Conservation (phyloP, 2,329 filamentous ascomycete genomes). For the Epichloe sibirici region DNA sequence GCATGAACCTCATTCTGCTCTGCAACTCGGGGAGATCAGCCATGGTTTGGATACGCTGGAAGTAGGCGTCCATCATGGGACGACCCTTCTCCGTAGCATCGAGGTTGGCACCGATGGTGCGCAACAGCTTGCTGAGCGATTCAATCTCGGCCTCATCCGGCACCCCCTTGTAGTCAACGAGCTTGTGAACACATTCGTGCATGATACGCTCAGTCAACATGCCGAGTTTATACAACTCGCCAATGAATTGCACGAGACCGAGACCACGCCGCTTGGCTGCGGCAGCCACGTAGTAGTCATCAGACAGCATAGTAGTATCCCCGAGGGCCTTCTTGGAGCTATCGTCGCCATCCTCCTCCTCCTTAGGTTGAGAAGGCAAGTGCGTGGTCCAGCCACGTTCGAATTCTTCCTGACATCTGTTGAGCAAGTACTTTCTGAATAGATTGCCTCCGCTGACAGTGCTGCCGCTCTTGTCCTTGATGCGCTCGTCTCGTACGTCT, state of each 20-base stretch:
- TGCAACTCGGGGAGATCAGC: conserved; percentile 67
- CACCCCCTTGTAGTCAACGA: conserved; percentile 86
- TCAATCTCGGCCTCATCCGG: conserved; percentile 96
- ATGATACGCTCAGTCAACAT: conserved; percentile 99
- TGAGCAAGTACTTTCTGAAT: conserved; percentile 97
- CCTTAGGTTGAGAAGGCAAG: conserved; percentile 53
- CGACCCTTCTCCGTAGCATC: conserved; percentile 73
- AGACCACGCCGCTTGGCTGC: conserved; percentile 94
- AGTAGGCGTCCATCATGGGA: conserved; percentile 87
- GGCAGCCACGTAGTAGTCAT: conserved; percentile 90
- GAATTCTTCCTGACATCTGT: conserved; percentile 97
- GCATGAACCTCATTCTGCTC: conserved; percentile 90
- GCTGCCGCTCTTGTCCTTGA: conserved; percentile 79
- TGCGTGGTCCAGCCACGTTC: conserved; percentile 94
- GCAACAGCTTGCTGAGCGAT: conserved; percentile 83
- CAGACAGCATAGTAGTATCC: conserved; percentile 76
- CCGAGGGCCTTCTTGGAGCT: conserved; percentile 38
- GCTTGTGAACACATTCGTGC: conserved; percentile 96
- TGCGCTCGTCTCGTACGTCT: conserved; percentile 90
- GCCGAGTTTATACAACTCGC: conserved; percentile 94
- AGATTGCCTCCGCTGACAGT: conserved; percentile 85
- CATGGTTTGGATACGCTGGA: conserved; percentile 74
- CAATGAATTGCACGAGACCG: conserved; percentile 97
- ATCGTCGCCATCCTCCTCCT: conserved; percentile 55
- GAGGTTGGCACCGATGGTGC: conserved; percentile 81